Conservation (phyloP, 2,329 filamentous ascomycete genomes). For the Aspergillus pseudoviridinutans region DNA sequence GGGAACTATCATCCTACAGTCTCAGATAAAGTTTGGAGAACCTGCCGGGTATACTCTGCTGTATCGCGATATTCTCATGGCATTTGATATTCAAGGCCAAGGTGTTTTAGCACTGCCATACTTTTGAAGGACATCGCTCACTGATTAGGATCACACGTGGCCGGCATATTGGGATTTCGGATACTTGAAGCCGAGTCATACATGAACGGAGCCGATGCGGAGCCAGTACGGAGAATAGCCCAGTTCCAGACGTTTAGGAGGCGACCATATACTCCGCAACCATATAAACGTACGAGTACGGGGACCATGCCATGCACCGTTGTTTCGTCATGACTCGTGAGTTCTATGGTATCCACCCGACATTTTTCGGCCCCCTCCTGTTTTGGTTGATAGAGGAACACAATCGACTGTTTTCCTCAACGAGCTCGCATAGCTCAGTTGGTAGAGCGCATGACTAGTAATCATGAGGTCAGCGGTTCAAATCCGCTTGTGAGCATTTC, state of each 20-base stretch:
- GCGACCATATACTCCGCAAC: too few relatives aligned
- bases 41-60: too few relatives aligned
- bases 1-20: not conserved
- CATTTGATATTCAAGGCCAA: too few relatives aligned
- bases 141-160: too few relatives aligned
- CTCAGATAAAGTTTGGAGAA: not conserved
- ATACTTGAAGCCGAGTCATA: not conserved
- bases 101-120: too few relatives aligned
- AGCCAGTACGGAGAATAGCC: not conserved
- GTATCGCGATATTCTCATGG: too few relatives aligned
- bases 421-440: not conserved
- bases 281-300: not conserved
- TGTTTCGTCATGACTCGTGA: not conserved
- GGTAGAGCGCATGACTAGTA: not conserved
- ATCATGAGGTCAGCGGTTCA: not conserved
- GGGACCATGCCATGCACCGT: too few relatives aligned
- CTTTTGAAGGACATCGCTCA: too few relatives aligned
- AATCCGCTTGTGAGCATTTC: not conserved
- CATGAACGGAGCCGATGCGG: not conserved
- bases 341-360: too few relatives aligned
- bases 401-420: not conserved
- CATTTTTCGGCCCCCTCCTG: too few relatives aligned
- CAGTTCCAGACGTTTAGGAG: not conserved
- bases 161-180: too few relatives aligned
- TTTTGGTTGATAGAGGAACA: not conserved